Evolutionary conservation across 2,329 filamentous ascomycete species (phyloP), one percentile per base, ranked within the genome.

Genomic region (Aspergillus ibericus): DNA sequence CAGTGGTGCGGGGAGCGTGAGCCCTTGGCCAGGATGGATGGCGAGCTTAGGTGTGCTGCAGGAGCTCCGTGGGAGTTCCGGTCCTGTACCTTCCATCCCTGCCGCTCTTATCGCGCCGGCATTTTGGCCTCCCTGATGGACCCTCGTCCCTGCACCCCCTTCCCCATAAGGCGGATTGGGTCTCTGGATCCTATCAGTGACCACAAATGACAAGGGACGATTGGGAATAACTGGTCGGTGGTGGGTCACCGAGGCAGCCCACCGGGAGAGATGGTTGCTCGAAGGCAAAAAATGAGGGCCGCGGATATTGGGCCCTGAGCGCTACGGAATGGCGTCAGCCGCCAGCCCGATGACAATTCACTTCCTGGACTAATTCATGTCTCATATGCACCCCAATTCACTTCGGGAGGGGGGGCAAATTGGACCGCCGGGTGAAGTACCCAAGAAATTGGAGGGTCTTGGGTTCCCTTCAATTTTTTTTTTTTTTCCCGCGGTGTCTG

Each of bases 61-160:
- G 44, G 44, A 29, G n/a, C 44, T 48, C 44, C 44, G 44, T 48
- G n/a, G 44, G 44, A 48, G 44, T 29, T 48, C 44, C 44, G 44
- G 27, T 9, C 13, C 9, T 5, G 8, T 7, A 10, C 22, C 13
- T 15, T 2, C 13, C 7, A 12, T 48, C n/a, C 13, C 27, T 29
- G 10, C 18, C 13, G 15, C 15, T n/a, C 44, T 29, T 48, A 25
- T 27, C 42, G 12, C 7, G 42, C 42, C 20, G 10, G 15, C 7
- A 10, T 25, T 47, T 47, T 22, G 42, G n/a, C 15, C 22, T 46
- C 15, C 12, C 42, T n/a, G 5, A n/a, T 10, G n/a, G n/a, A n/a
- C 15, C 27, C 12, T 5, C 6, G 22, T 6, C 6, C 22, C 20
- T 25, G 15, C 18, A 20, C 42, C 8, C 29, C 20, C 25, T 5